phyloP scores from a whole-genome alignment of 768 basidiomycete species.

The Boletus fagicola region DNA sequence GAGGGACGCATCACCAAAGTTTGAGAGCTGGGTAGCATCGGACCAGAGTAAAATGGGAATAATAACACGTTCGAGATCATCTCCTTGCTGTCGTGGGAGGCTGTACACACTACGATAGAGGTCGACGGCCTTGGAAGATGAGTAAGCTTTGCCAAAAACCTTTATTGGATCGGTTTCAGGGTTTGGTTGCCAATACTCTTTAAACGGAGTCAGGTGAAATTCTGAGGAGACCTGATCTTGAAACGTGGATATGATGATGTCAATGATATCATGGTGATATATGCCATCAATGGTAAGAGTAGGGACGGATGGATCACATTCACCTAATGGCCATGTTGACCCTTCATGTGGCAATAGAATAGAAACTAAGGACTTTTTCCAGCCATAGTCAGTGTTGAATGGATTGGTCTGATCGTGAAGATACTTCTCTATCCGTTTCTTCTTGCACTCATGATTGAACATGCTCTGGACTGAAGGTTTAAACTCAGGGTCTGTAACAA shows the following conservation, averaged over 20 bases:
- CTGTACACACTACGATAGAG: background rate
- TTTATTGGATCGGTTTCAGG: background rate
- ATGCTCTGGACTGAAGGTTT: background rate
- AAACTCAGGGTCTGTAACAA: slow-evolving; percentile 25
- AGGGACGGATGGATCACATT: background rate
- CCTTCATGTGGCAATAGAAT: slow-evolving; percentile 5
- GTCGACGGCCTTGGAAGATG: background rate
- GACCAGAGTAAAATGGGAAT: slow-evolving; percentile 23
- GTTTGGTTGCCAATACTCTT: slow-evolving; percentile 3
- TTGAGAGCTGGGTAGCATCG: slow-evolving; percentile 23
- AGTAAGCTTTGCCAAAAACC: background rate
- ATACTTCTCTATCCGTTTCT: slow-evolving; percentile 7
- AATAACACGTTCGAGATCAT: slow-evolving; percentile 13
- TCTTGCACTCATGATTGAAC: slow-evolving; percentile 11
- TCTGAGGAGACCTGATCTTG: background rate
- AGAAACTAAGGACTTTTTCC: slow-evolving; percentile 2
- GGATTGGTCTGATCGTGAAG: background rate
- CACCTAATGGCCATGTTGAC: no score
- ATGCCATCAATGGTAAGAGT: background rate
- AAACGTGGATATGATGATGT: slow-evolving; percentile 6
- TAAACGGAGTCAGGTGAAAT: slow-evolving; percentile 5
- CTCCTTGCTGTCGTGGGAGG: background rate
- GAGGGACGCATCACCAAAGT: slow-evolving; percentile 28
- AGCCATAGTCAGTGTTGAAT: background rate
- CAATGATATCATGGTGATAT: background rate